Evolutionary conservation across 2,329 filamentous ascomycete species (phyloP).

Genomic region (Colletotrichum sp.): DNA sequence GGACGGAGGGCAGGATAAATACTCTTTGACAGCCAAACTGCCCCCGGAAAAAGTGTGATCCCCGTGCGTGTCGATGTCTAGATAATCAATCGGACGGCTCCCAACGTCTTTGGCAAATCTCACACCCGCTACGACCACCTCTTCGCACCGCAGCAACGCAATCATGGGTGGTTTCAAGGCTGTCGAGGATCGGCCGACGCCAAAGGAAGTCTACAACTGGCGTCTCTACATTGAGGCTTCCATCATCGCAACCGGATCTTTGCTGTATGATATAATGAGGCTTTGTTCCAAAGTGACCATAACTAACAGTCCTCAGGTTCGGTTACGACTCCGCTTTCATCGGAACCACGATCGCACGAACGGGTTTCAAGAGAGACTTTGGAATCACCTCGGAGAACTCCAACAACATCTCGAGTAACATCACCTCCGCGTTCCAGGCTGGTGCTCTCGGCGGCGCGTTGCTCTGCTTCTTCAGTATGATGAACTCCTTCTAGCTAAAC

Average conservation of each 20-base stretch:
- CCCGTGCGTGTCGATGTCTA: neutral
- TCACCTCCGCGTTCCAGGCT: constrained; percentile 53
- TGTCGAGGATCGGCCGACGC: constrained; percentile 60
- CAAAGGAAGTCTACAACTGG: constrained; percentile 61
- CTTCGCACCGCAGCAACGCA: neutral
- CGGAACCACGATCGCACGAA: constrained; percentile 56
- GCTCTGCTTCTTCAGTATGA: constrained; percentile 45
- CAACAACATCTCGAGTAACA: constrained; percentile 42
- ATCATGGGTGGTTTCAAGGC: constrained; percentile 47
- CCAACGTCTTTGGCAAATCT: neutral
- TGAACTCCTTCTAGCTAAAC: neutral
- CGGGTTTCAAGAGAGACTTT: constrained; percentile 51
- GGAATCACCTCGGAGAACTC: constrained; percentile 31
- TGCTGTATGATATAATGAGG: constrained; percentile 34
- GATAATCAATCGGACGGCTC: neutral
- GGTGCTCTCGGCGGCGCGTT: constrained; percentile 60
- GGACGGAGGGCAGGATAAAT: constrained; percentile 9
- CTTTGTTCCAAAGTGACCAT: neutral
- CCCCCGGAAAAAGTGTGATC: neutral
- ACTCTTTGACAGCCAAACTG: constrained; percentile 6
- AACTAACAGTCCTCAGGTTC: constrained; percentile 37
- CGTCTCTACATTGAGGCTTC: constrained; percentile 51
- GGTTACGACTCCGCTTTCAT: constrained; percentile 61
- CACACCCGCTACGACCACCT: neutral
- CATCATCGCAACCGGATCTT: constrained; percentile 52